Evolutionary conservation across 306 rosid genomes (phyloP).

Genomic region (Geum urbanum): DNA sequence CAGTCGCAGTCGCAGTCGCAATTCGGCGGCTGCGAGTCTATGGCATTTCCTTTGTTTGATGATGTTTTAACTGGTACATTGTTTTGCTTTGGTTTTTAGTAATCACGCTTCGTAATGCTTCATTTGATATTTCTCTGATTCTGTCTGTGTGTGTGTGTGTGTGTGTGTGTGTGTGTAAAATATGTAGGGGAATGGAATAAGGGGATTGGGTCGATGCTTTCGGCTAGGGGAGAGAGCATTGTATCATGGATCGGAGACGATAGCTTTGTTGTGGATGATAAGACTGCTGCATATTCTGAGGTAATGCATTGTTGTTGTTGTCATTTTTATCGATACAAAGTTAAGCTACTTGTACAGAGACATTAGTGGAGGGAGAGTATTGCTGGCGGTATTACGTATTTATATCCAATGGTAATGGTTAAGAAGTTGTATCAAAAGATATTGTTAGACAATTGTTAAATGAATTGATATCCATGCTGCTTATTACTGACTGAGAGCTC

Average conservation of each 20-base stretch:
- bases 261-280: slow-evolving; percentile 59
- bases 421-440: too few relatives aligned
- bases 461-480: too few relatives aligned
- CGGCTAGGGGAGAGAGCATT: slow-evolving; percentile 52
- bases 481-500: too few relatives aligned
- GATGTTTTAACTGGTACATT: slow-evolving; percentile 51
- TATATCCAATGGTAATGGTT: too few relatives aligned
- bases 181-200: slow-evolving; percentile 51
- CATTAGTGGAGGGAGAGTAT: too few relatives aligned
- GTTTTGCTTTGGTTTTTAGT: not conserved
- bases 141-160: too few relatives aligned
- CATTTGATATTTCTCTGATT: too few relatives aligned
- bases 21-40: too few relatives aligned
- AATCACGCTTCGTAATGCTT: too few relatives aligned
- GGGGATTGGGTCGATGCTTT: slow-evolving; percentile 66
- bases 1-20: too few relatives aligned
- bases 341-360: not conserved
- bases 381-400: too few relatives aligned
- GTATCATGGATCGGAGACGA: slow-evolving; percentile 60
- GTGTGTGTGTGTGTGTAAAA: slow-evolving; percentile 1
- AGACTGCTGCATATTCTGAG: slow-evolving; percentile 48
- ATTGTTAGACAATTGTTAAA: too few relatives aligned
- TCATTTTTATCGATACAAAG: not conserved
- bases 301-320: slow-evolving; percentile 25
- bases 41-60: slow-evolving; percentile 41